A percentile compares a stretch with the other conserved stretches of the same genome.
Conservation (phyloP, 495 filamentous ascomycete species). For the Aspergillus sclerotioniger region DNA sequence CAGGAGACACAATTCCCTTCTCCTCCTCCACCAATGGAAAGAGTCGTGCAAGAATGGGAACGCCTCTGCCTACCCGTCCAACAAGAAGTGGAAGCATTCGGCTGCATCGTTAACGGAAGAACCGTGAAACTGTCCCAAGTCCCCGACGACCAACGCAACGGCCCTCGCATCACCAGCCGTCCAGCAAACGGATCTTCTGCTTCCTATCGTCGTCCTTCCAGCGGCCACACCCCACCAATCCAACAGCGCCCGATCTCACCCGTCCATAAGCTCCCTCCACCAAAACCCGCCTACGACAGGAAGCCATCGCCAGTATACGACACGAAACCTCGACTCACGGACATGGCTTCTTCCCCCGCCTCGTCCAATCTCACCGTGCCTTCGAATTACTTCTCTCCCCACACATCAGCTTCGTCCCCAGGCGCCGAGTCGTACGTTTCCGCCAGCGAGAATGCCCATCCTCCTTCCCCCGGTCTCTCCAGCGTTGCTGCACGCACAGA, state of each 20-base stretch:
- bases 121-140: conserved; percentile 63
- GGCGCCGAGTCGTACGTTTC: conserved; percentile 3
- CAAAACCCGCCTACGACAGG: conserved; percentile 6
- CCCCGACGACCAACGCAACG: conserved; percentile 36
- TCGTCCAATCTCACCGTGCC: conserved; percentile 14
- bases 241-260: conserved; percentile 11
- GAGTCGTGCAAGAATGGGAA: conserved; percentile 71
- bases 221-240: conserved; percentile 25
- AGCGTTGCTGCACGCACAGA: conserved; percentile 39
- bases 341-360: conserved; percentile 14
- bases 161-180: conserved; percentile 23
- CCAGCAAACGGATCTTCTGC: conserved; percentile 12
- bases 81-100: conserved; percentile 70
- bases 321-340: conserved; percentile 23
- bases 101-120: conserved; percentile 70
- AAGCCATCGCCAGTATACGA: conserved; percentile 19
- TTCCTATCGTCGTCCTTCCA: conserved; percentile 21
- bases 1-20: conserved; percentile 68
- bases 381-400: conserved; percentile 4
- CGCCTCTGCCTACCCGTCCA: conserved; percentile 62
- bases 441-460: no score
- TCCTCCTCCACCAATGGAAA: conserved; percentile 69
- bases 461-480: not conserved
- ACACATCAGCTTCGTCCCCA: conserved; percentile 13
- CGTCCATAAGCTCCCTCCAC: conserved; percentile 3